These are phyloP conservation scores for Rosa hybrid DNA, from an alignment of 331 rosid genomes.

Conservation along the genomic window DNA sequence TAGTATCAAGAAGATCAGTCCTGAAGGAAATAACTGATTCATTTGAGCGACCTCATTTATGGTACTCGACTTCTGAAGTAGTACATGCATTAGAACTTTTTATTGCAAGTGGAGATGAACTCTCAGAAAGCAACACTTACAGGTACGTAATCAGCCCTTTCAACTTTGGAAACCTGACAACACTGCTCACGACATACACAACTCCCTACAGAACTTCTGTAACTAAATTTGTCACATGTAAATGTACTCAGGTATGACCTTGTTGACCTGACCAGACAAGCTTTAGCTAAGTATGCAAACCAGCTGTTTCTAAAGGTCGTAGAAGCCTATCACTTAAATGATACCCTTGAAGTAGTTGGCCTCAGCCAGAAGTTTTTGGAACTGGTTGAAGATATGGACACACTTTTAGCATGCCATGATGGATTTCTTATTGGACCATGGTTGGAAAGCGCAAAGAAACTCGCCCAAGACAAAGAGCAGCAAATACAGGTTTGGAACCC, in stretches of 20 bases:
- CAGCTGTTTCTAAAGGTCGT: slow-evolving; percentile 53
- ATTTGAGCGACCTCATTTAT: slow-evolving; percentile 76
- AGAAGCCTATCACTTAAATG: slow-evolving; percentile 50
- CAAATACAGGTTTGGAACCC: slow-evolving; percentile 32
- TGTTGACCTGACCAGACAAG: slow-evolving; percentile 77
- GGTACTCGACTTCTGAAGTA: slow-evolving; percentile 89
- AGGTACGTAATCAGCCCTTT: slow-evolving; percentile 40
- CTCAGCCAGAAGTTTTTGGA: slow-evolving; percentile 35
- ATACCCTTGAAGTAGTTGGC: slow-evolving; percentile 25
- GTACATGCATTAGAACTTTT: slow-evolving; percentile 67
- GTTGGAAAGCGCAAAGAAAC: slow-evolving; percentile 43
- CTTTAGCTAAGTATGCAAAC: slow-evolving; percentile 70
- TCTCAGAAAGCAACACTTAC: slow-evolving; percentile 51
- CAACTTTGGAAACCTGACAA: background rate
- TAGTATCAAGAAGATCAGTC: slow-evolving; percentile 27
- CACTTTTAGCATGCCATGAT: slow-evolving; percentile 43
- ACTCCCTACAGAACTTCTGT: background rate
- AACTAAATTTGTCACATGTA: slow-evolving; percentile 18
- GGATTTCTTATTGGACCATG: slow-evolving; percentile 48
- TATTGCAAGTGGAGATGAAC: slow-evolving; percentile 61
- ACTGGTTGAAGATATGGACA: slow-evolving; percentile 45
- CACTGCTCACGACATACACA: background rate
- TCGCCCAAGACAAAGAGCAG: slow-evolving; percentile 38
- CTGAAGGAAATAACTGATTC: slow-evolving; percentile 43
- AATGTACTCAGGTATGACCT: slow-evolving; percentile 63